Evolutionary conservation across 257 asterid genomes (phyloP).

Genomic region (Solanum gracilifrons): DNA sequence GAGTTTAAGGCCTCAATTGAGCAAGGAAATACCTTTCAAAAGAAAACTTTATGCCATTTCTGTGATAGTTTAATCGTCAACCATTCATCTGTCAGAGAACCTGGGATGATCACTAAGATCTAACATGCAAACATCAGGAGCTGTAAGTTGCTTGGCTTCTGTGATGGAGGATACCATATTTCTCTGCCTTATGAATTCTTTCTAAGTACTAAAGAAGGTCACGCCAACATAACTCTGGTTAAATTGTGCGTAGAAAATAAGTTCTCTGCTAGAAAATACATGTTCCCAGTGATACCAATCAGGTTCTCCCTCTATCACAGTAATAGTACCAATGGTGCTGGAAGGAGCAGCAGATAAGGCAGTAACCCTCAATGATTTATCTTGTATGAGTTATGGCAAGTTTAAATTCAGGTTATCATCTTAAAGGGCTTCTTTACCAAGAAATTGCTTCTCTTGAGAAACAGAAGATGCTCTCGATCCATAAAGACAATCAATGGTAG

Average conservation of each 20-base stretch:
- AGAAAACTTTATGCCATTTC: background rate
- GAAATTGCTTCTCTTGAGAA: background rate
- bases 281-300: background rate
- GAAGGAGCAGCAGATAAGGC: background rate
- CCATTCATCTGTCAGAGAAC: background rate
- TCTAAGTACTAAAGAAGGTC: background rate
- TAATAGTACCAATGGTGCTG: background rate
- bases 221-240: background rate
- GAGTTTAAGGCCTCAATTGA: background rate
- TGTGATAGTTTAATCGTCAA: background rate
- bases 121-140: background rate
- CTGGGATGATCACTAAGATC: background rate
- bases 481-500: background rate
- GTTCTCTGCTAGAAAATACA: background rate
- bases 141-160: background rate
- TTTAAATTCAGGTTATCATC: background rate
- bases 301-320: background rate
- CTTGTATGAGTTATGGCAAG: background rate
- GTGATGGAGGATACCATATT: background rate
- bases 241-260: background rate
- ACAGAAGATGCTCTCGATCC: background rate
- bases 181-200: background rate
- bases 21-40: background rate
- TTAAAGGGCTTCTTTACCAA: background rate
- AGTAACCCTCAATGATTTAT: background rate